Evolutionary conservation across 148 eudicot species (phyloP).

Genomic region (Cornus controversa): DNA sequence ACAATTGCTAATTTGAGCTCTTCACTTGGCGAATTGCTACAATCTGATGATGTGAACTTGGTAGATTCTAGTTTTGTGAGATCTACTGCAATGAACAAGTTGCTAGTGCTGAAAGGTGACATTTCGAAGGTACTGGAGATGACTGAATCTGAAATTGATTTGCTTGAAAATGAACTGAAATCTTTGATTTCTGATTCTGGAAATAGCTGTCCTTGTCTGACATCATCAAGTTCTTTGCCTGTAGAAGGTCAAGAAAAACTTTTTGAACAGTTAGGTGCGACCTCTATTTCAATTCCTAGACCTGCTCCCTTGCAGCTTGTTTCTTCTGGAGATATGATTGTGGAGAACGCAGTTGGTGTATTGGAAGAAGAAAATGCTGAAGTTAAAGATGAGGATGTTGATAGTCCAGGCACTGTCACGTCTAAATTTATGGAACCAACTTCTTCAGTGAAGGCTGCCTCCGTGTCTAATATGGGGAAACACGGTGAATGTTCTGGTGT

Average conservation of each 20-base stretch:
- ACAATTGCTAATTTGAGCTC: constrained; percentile 51
- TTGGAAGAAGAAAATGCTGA: constrained; percentile 26
- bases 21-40: constrained; percentile 55
- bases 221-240: constrained; percentile 36
- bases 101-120: constrained; percentile 58
- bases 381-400: constrained; percentile 43
- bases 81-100: constrained; percentile 57
- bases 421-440: constrained; percentile 52
- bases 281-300: constrained; percentile 23
- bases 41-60: constrained; percentile 37
- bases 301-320: constrained; percentile 43
- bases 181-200: constrained; percentile 32
- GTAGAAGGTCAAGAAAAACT: constrained; percentile 31
- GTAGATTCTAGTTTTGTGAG: constrained; percentile 47
- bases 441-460: constrained; percentile 19
- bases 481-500: constrained; percentile 12
- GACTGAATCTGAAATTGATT: constrained; percentile 84
- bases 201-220: constrained; percentile 24
- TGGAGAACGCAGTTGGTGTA: constrained; percentile 28
- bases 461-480: constrained; percentile 9
- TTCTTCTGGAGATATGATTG: constrained; percentile 35
- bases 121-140: constrained; percentile 61
- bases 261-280: constrained; percentile 26
- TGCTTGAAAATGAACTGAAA: constrained; percentile 77
- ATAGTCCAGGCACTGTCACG: constrained; percentile 75